These are phyloP conservation scores for Pichia occidentalis DNA, from an alignment of 805 yeast species.

Conservation along the genomic window DNA sequence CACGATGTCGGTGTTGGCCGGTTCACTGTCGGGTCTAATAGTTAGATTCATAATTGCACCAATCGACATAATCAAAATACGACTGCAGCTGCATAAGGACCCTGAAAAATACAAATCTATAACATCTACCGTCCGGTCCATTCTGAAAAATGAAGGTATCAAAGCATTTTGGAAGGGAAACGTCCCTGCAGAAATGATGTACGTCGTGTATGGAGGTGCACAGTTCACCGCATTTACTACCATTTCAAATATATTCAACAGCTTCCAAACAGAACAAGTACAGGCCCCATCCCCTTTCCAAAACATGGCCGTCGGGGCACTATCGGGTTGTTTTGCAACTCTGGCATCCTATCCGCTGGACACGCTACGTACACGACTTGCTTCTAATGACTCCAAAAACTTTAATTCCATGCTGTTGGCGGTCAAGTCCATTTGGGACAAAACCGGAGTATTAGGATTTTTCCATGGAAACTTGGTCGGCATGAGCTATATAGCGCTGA, in stretches of 20 bases:
- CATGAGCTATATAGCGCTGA: slow-evolving; percentile 56
- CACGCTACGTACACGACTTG: slow-evolving; percentile 78
- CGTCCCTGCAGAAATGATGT: slow-evolving; percentile 83
- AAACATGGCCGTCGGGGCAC: slow-evolving; percentile 52
- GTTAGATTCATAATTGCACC: slow-evolving; percentile 60
- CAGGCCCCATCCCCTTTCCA: slow-evolving; percentile 16
- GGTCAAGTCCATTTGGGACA: slow-evolving; percentile 28
- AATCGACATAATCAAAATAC: slow-evolving; percentile 68
- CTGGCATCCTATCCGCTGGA: slow-evolving; percentile 81
- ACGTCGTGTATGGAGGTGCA: slow-evolving; percentile 73
- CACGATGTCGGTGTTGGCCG: slow-evolving; percentile 52
- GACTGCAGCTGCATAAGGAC: slow-evolving; percentile 54
- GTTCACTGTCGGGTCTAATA: slow-evolving; percentile 61
- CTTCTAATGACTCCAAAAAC: slow-evolving; percentile 44
- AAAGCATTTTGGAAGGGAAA: slow-evolving; percentile 93
- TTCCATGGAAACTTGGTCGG: slow-evolving; percentile 46
- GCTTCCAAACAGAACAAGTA: no score
- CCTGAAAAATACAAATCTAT: slow-evolving; percentile 31
- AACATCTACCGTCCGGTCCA: slow-evolving; percentile 32
- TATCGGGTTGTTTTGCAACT: slow-evolving; percentile 75
- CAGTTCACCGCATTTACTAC: slow-evolving; percentile 73
- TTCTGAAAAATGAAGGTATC: slow-evolving; percentile 50
- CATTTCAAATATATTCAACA: slow-evolving; percentile 14
- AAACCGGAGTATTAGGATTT: slow-evolving; percentile 39
- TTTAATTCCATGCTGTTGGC: slow-evolving; percentile 32